Percentiles rank a stretch among this genome's conserved stretches.
phyloP scores from a whole-genome alignment of 2,329 filamentous ascomycete species.

The Colletotrichum euphorbiae region DNA sequence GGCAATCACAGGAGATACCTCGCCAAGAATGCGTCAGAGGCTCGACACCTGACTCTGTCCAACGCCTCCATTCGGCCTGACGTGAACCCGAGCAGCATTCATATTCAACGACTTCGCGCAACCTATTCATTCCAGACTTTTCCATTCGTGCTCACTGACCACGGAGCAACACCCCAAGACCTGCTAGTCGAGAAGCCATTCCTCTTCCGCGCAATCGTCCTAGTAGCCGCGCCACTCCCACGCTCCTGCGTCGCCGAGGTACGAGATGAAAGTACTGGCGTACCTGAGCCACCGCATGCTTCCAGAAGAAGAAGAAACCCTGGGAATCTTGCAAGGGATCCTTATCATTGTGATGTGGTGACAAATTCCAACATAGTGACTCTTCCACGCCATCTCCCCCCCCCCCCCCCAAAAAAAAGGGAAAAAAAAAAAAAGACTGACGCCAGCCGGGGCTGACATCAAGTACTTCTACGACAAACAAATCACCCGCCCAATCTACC shows the following conservation, averaged over 20 bases:
- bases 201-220: constrained; percentile 53
- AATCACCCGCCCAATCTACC: constrained; percentile 52
- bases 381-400: neutral
- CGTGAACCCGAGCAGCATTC: constrained; percentile 53
- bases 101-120: constrained; percentile 50
- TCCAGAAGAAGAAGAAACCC: constrained; percentile 52
- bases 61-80: constrained; percentile 50
- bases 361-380: constrained; percentile 6
- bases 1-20: neutral
- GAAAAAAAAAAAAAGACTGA: neutral
- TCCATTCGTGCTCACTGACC: constrained; percentile 52
- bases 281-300: constrained; percentile 57
- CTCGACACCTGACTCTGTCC: neutral
- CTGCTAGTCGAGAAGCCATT: constrained; percentile 52
- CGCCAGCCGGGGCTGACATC: constrained; percentile 48
- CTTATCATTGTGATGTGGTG: constrained; percentile 60
- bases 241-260: constrained; percentile 50
- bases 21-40: neutral
- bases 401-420: no score
- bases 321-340: constrained; percentile 61
- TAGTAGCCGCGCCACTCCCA: constrained; percentile 50
- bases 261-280: constrained; percentile 54
- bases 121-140: constrained; percentile 51
- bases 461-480: constrained; percentile 51
- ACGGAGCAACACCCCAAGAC: constrained; percentile 45